These are phyloP conservation scores for Glebionis coronaria DNA, from an alignment of 129 eudicot genomes.

Conservation along the genomic window DNA sequence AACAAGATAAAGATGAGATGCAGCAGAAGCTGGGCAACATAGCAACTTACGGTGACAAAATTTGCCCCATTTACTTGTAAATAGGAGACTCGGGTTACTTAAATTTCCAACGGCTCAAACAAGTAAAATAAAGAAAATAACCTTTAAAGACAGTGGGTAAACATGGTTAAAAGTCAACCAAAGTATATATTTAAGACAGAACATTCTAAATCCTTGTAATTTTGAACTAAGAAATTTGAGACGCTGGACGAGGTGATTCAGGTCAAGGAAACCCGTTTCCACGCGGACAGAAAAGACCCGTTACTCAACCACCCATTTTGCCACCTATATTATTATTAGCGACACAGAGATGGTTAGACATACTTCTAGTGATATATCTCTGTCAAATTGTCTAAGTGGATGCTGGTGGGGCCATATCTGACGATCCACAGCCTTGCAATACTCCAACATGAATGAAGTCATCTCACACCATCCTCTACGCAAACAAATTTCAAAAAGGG, in stretches of 20 bases:
- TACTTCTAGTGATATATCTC: constrained; percentile 79
- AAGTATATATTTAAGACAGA: constrained; percentile 1
- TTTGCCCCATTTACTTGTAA: constrained; percentile 11
- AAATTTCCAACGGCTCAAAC: neutral
- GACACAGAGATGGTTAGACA: constrained; percentile 22
- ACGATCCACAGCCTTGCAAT: constrained; percentile 98
- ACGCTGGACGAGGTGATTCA: neutral
- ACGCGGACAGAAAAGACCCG: neutral
- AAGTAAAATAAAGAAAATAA: neutral
- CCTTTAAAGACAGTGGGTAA: neutral
- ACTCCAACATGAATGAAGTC: constrained; percentile 92
- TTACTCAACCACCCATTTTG: constrained; percentile 4
- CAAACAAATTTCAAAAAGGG: constrained; percentile 93
- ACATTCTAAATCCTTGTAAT: neutral
- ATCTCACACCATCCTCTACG: constrained; percentile 99
- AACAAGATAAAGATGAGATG: constrained; percentile 20
- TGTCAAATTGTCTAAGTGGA: constrained; percentile 94
- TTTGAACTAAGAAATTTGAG: neutral
- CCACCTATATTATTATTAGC: neutral
- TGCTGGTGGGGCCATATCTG: constrained; percentile 99
- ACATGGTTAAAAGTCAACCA: neutral
- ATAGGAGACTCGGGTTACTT: neutral
- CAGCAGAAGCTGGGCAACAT: neutral
- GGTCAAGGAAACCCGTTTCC: neutral
- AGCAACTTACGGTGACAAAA: constrained; percentile 5